phyloP scores from a whole-genome alignment of 345 rosid genomes.

The Eucalyptus dawsonii region DNA sequence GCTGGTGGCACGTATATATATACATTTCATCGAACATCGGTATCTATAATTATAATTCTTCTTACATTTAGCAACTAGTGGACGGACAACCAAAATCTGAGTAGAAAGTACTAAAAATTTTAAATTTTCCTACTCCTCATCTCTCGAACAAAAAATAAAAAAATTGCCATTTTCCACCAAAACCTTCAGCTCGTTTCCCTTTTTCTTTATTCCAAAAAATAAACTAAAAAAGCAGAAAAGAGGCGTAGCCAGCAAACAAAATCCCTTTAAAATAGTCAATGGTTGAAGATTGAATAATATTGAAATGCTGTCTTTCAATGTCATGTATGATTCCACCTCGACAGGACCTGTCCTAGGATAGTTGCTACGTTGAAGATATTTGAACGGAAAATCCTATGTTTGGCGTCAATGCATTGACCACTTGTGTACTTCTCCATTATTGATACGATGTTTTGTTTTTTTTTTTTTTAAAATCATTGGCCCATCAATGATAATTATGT shows the following conservation, averaged over 20 bases:
- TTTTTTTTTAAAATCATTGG: neutral
- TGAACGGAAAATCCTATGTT: neutral
- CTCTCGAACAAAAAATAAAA: neutral
- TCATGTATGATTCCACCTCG: no score
- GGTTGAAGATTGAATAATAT: neutral
- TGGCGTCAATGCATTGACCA: neutral
- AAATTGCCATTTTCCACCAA: neutral
- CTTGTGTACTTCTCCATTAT: neutral
- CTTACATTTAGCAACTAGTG: no score
- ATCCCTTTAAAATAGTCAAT: neutral
- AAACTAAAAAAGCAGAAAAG: neutral
- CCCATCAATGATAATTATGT: neutral
- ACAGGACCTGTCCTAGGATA: neutral
- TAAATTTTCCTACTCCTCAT: neutral
- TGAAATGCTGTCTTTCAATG: neutral
- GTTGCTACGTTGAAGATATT: neutral
- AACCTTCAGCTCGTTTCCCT: neutral
- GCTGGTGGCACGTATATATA: neutral
- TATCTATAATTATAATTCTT: neutral
- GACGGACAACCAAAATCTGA: fast-evolving
- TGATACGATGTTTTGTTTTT: neutral
- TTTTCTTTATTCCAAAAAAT: neutral
- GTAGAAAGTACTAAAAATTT: neutral
- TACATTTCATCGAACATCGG: neutral
- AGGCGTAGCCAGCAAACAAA: neutral